Evolutionary conservation across 345 rosid genomes (phyloP).

Genomic region (Salix brachista): DNA sequence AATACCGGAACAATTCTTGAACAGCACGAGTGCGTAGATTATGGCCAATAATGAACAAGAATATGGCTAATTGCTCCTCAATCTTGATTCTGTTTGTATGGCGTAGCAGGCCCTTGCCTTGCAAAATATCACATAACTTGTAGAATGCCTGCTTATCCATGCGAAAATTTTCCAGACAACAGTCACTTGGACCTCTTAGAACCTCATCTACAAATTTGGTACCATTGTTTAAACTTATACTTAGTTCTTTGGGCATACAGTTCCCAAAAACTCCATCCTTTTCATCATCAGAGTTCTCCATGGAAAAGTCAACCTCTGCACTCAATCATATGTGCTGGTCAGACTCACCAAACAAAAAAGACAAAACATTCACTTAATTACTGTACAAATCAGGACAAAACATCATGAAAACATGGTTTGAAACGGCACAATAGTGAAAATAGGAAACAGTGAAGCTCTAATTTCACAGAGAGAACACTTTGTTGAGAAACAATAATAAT

Average conservation of each 20-base stretch:
- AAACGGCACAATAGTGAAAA: background rate
- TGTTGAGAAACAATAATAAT: background rate
- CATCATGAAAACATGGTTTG: background rate
- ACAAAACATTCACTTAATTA: background rate
- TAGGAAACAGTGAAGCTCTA: background rate
- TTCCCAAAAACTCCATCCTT: constrained; percentile 40
- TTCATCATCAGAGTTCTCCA: constrained; percentile 61
- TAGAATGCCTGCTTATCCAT: constrained; percentile 86
- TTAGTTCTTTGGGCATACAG: constrained; percentile 40
- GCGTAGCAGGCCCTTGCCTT: constrained; percentile 68
- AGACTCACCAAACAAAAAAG: background rate
- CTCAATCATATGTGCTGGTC: background rate
- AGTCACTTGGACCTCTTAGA: constrained; percentile 57
- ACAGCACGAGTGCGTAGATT: constrained; percentile 85
- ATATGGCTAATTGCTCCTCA: constrained; percentile 87
- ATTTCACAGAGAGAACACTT: background rate
- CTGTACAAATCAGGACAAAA: background rate
- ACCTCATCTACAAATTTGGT: constrained; percentile 77
- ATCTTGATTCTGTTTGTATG: constrained; percentile 85
- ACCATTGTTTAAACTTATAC: constrained; percentile 37
- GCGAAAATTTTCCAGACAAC: constrained; percentile 72
- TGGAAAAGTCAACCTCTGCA: constrained; percentile 32
- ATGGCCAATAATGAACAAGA: constrained; percentile 79
- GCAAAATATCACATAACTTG: constrained; percentile 73
- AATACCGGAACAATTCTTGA: constrained; percentile 67